A percentile compares a stretch with the other conserved stretches of the same genome.
These are phyloP conservation scores for Wickerhamiella shivajii DNA, from an alignment of 805 yeast species.

Conservation along the genomic window DNA sequence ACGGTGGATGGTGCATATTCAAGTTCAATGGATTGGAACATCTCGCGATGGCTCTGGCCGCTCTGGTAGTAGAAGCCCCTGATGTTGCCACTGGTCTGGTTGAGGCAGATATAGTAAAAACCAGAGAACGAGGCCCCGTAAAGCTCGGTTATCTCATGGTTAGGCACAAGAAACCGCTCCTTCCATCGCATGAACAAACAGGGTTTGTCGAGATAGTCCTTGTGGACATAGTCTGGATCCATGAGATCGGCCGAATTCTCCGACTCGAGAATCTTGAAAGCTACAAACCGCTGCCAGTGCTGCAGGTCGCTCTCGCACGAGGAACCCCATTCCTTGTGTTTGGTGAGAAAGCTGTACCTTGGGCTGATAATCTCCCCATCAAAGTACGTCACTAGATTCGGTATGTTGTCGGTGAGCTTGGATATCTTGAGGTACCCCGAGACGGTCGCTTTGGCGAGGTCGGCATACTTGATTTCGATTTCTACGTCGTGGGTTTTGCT, in stretches of 20 bases:
- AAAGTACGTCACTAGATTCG: constrained; percentile 56
- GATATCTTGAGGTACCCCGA: constrained; percentile 53
- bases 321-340: constrained; percentile 46
- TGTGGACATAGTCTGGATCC: constrained; percentile 21
- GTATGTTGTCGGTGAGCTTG: constrained; percentile 44
- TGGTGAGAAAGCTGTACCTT: constrained; percentile 44
- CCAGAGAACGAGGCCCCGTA: constrained; percentile 82
- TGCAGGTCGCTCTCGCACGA: constrained; percentile 44
- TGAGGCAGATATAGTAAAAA: constrained; percentile 74
- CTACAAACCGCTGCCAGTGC: constrained; percentile 49
- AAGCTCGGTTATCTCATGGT: constrained; percentile 45
- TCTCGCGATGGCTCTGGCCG: constrained; percentile 9
- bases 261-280: constrained; percentile 15
- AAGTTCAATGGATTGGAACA: constrained; percentile 7
- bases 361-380: constrained; percentile 56
- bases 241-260: constrained; percentile 1
- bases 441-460: constrained; percentile 35
- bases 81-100: constrained; percentile 59
- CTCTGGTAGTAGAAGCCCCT: constrained; percentile 56
- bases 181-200: constrained; percentile 88
- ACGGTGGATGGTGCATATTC: too few species aligned
- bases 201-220: constrained; percentile 27
- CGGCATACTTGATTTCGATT: constrained; percentile 58
- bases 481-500: constrained; percentile 47
- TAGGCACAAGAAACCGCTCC: constrained; percentile 75